Base-by-base conservation (phyloP, 2,329 filamentous ascomycete genomes). In the Monosporascus cannonballus region DNA sequence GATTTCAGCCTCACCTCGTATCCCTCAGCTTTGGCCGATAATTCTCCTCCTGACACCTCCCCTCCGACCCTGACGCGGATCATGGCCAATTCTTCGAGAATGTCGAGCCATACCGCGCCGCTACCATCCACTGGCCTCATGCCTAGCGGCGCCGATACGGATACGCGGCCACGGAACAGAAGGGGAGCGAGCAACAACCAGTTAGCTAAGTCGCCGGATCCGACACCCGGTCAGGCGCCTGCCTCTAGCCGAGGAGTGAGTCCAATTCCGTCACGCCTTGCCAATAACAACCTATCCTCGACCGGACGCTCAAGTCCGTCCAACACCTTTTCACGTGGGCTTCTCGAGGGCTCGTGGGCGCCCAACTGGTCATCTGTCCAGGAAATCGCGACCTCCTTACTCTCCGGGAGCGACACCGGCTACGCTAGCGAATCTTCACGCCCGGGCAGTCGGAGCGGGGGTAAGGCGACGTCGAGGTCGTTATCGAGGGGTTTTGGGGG, bases 361-460 rank as follows among this genome's bases (percentile, higher is more conserved):
- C 74, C 79, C 34, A 76, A 73, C 61, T 83, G 80, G 80, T 71
- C 75, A 3, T 79, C 79, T 5, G 74, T 83, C 3, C 76, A 80
- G 53, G 78, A 76, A 38, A 72, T 83, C 49, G 78, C 80, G 6
- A 72, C 76, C 2, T 76, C 76, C 4, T 57, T 76, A 9, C 58
- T 77, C 14, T 60, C 61, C 6, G 62, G 65, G 17, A 57, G 54
- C 25, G 68, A 71, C 11, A 61, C 63, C 27, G 64, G 61, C 22
- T 66, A 68, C 48, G 67, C 57, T 38, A 70, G 67, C 51, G 70
- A 71, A 34, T 57, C 63, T 11, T 68, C 67, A 8, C 65, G 62
- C 37, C 61, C 63, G 20, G 62, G 61, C 49, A 69, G 63, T 51
- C 61, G 65, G 50, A 63, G 58, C 44, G 62, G 61, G 18, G 61